A percentile compares a stretch with the other conserved stretches of the same genome.
Conservation (phyloP, 108 stramenopile genomes). For the Pseudonitzschia multistriata region DNA sequence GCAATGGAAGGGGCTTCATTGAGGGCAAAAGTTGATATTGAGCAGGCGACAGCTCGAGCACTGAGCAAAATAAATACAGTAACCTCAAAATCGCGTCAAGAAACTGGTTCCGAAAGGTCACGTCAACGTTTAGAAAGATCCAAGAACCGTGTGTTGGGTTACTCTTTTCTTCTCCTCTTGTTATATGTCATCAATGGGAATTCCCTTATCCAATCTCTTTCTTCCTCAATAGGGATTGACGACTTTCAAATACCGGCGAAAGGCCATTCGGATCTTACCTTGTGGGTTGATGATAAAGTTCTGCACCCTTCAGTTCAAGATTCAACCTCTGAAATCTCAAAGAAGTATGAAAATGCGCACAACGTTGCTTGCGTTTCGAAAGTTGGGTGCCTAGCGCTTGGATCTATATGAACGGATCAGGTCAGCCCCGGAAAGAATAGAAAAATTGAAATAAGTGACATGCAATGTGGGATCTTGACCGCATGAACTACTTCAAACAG, state of each 20-base stretch:
- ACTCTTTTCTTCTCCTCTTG: neutral
- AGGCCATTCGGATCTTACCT: neutral
- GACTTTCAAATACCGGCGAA: neutral
- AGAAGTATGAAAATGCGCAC: neutral
- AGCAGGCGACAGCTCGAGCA: conserved; percentile 3
- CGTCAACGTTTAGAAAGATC: neutral
- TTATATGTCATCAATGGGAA: neutral
- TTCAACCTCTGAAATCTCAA: neutral
- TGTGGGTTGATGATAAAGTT: neutral
- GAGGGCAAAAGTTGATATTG: conserved; percentile 2
- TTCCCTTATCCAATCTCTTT: neutral
- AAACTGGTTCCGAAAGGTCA: neutral
- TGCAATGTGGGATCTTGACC: neutral
- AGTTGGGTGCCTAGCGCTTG: neutral
- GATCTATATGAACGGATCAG: neutral
- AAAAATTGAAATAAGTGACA: neutral
- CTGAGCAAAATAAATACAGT: conserved; percentile 12
- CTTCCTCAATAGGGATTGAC: neutral
- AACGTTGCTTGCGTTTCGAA: conserved; percentile 7
- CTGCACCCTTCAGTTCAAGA: neutral
- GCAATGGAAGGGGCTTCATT: conserved; percentile 11
- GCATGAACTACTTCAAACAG: neutral
- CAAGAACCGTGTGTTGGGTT: conserved; percentile 7
- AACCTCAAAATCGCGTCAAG: neutral
- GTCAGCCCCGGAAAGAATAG: neutral